phyloP scores from a whole-genome alignment of 352 stramenopile species.

The Globisporangium lucens region DNA sequence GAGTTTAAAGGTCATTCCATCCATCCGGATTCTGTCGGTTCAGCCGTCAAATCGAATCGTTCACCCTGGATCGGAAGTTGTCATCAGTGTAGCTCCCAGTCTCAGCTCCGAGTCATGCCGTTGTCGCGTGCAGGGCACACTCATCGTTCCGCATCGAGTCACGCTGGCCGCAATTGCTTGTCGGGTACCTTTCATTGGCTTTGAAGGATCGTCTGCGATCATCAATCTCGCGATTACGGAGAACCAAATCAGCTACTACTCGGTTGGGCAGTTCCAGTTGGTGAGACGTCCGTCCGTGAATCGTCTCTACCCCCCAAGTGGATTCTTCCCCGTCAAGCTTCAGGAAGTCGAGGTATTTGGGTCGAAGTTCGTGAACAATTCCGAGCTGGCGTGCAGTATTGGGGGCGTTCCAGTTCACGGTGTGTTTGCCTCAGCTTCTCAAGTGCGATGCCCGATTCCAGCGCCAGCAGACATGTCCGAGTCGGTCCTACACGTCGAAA shows the following conservation, averaged over 20 bases:
- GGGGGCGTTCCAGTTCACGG: background rate
- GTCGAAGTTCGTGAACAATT: slow-evolving; percentile 7
- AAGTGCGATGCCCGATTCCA: slow-evolving; percentile 7
- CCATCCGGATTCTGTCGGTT: background rate
- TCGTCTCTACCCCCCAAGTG: slow-evolving; percentile 5
- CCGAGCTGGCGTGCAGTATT: slow-evolving; percentile 5
- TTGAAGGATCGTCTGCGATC: background rate
- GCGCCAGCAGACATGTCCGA: background rate
- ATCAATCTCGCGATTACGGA: background rate
- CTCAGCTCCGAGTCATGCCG: slow-evolving; percentile 1
- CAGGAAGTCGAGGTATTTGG: slow-evolving; percentile 9
- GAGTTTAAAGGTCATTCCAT: slow-evolving; percentile 6
- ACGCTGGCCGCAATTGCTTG: background rate
- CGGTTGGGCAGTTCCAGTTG: slow-evolving; percentile 5
- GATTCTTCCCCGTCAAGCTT: slow-evolving; percentile 6
- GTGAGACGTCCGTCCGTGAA: slow-evolving; percentile 4
- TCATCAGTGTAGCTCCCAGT: background rate
- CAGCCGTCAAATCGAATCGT: background rate
- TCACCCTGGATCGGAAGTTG: slow-evolving; percentile 7
- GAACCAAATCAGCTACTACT: slow-evolving; percentile 2
- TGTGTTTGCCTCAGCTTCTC: slow-evolving; percentile 4
- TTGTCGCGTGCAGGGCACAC: background rate
- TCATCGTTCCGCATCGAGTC: slow-evolving; percentile 6
- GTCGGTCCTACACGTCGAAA: background rate
- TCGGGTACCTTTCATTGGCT: slow-evolving; percentile 4